A percentile compares a stretch with the other conserved stretches of the same genome.
phyloP scores from a whole-genome alignment of 495 filamentous ascomycete genomes.

The Pyrenula massariospora region DNA sequence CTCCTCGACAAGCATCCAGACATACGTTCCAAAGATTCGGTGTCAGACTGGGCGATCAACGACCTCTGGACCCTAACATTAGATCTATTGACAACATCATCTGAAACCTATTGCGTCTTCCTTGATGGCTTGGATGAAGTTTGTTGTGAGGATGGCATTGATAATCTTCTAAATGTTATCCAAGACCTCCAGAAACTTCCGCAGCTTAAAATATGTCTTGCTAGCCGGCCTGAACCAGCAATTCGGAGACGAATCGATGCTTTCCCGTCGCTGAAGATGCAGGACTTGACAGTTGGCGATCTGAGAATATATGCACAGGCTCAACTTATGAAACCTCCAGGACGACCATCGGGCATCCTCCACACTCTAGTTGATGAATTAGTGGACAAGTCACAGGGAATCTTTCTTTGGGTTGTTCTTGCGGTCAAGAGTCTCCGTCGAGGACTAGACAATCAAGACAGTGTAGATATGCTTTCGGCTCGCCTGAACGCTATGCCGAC shows the following conservation, averaged over 20 bases:
- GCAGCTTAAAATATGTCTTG: constrained; percentile 34
- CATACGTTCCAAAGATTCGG: not conserved
- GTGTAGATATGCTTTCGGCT: constrained; percentile 6
- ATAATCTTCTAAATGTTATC: constrained; percentile 12
- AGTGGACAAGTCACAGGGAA: constrained; percentile 16
- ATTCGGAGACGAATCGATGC: constrained; percentile 25
- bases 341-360: not conserved
- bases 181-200: not conserved
- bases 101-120: constrained; percentile 11
- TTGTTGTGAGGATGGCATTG: constrained; percentile 10
- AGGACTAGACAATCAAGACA: constrained; percentile 19
- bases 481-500: constrained; percentile 13
- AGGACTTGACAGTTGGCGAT: constrained; percentile 18
- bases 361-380: constrained; percentile 8
- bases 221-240: constrained; percentile 34
- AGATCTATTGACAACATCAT: constrained; percentile 8
- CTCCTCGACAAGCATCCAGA: not conserved
- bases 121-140: constrained; percentile 35
- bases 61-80: constrained; percentile 5
- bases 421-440: constrained; percentile 15
- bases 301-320: constrained; percentile 15
- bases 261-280: constrained; percentile 9
- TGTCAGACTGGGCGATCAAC: constrained; percentile 9
- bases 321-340: constrained; percentile 5
- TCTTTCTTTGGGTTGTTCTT: constrained; percentile 28